Base-by-base conservation (phyloP, 2,329 filamentous ascomycete species). In the Ceratocystis cacaofunesta region DNA sequence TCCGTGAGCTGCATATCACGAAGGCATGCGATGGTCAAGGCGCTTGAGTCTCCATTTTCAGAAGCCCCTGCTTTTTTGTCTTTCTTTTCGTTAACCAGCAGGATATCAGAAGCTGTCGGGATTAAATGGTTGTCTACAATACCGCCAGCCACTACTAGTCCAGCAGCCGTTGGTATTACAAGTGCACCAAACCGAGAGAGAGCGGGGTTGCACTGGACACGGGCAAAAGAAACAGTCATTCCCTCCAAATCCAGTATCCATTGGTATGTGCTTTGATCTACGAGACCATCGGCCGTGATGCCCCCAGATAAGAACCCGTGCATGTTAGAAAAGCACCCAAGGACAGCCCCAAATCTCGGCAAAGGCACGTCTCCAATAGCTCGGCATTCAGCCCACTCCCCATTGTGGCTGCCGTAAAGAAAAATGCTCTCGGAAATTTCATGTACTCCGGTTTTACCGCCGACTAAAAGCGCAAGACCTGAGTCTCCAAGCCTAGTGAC, bases 221-320 rank as follows among this genome's bases (percentile, higher is more conserved):
- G 55, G 3, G 19, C 28, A 28, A 60, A 48, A 19, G 41, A 22
- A 25, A 55, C 10, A 2, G 50, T 2, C 5, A 12, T 44, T 12
- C 17, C 7, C 5, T 36, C 19, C 32, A 44, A 28, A 10, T 62
- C 41, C 63, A 87, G 71, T 57, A 74, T 76, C 89, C 89, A 95
- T 62, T 77, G 75, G 77, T 87, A 86, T 15, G 85, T 77, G 66
- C 86, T 82, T 52, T 80, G 76, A 22, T 84, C 75, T 15, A 95
- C 77, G 7, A 80, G 77, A 2, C 87, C 89, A 71, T 86, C 80
- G 48, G 75, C 75, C 25, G 79, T 78, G 71, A 95, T 86, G 0
- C 92, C 92, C 19, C 91, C 91, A 19, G 84, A 77, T 1, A 94
- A 70, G 1, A 92, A 73, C 0, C 91, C 91, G 48, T 12, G 10